Conservation (phyloP, 495 filamentous ascomycete species). For the Amorphotheca resinae region DNA sequence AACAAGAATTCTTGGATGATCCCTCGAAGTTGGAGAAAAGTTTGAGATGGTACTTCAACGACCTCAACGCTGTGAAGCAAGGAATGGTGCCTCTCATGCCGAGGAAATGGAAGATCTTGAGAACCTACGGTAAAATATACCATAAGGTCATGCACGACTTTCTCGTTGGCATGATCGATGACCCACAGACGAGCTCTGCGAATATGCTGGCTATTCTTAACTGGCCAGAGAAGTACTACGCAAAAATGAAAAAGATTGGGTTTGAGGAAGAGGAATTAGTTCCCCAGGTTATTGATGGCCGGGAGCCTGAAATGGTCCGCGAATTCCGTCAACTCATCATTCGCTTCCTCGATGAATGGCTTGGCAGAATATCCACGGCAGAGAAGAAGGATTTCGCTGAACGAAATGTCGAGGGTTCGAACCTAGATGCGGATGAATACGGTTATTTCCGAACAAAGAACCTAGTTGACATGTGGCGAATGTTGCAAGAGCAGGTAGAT, state of each 20-base stretch:
- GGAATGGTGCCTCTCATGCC: conserved; percentile 85
- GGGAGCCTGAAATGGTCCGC: conserved; percentile 76
- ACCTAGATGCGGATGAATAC: conserved; percentile 74
- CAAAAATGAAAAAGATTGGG: conserved; percentile 86
- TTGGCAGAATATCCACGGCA: conserved; percentile 71
- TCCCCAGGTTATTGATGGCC: conserved; percentile 76
- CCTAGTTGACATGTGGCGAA: conserved; percentile 88
- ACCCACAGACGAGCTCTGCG: conserved; percentile 60
- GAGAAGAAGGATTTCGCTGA: conserved; percentile 71
- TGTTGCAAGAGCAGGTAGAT: conserved; percentile 83
- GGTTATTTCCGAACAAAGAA: conserved; percentile 83
- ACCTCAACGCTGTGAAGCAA: conserved; percentile 79
- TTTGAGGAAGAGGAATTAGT: conserved; percentile 56
- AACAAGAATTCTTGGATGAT: conserved; percentile 66
- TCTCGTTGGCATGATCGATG: conserved; percentile 66
- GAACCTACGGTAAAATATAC: conserved; percentile 79
- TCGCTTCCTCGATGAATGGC: conserved; percentile 93
- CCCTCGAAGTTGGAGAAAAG: conserved; percentile 73
- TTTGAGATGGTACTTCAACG: conserved; percentile 93
- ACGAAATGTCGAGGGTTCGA: conserved; percentile 53
- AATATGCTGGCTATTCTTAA: conserved; percentile 84
- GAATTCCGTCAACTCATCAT: conserved; percentile 93
- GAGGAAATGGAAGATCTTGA: conserved; percentile 94
- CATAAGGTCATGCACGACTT: conserved; percentile 92
- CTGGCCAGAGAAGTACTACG: conserved; percentile 92